These are phyloP conservation scores for Artomyces pyxidatus DNA, from an alignment of 768 basidiomycete genomes.

Conservation along the genomic window DNA sequence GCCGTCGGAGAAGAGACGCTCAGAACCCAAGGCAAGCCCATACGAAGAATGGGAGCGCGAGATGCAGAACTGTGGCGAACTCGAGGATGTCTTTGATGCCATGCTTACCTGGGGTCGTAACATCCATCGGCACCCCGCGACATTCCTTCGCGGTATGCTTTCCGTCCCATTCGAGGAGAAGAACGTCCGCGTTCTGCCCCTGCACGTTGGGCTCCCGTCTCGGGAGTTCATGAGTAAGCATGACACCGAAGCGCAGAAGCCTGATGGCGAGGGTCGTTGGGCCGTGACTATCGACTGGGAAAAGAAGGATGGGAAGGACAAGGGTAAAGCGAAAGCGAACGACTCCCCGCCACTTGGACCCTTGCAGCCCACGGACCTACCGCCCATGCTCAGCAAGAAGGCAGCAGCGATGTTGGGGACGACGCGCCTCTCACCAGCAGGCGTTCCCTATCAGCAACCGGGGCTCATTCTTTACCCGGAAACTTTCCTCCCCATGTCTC, in stretches of 20 bases:
- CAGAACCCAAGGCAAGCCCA: neutral
- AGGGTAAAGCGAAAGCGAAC: constrained; percentile 18
- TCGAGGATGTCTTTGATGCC: constrained; percentile 51
- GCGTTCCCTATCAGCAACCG: constrained; percentile 40
- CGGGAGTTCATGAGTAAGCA: constrained; percentile 17
- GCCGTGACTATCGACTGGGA: constrained; percentile 28
- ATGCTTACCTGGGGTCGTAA: constrained; percentile 49
- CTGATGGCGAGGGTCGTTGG: constrained; percentile 24
- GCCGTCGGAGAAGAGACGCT: neutral
- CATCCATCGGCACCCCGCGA: constrained; percentile 44
- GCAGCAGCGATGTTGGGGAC: constrained; percentile 31
- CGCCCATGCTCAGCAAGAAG: constrained; percentile 24
- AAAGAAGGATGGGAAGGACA: constrained; percentile 27
- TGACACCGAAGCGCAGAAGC: constrained; percentile 15
- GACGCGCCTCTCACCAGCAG: constrained; percentile 5
- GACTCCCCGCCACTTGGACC: constrained; percentile 19
- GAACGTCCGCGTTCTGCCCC: constrained; percentile 35
- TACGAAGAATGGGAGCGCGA: constrained; percentile 35
- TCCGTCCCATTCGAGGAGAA: constrained; percentile 43
- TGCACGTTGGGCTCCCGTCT: constrained; percentile 54
- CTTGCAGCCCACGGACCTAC: constrained; percentile 7
- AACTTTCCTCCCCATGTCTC: constrained; percentile 49
- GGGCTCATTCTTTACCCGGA: constrained; percentile 55
- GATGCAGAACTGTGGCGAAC: constrained; percentile 30
- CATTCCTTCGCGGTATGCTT: constrained; percentile 39